Conservation (phyloP, 2,329 filamentous ascomycete genomes). For the Penicillium hordei region DNA sequence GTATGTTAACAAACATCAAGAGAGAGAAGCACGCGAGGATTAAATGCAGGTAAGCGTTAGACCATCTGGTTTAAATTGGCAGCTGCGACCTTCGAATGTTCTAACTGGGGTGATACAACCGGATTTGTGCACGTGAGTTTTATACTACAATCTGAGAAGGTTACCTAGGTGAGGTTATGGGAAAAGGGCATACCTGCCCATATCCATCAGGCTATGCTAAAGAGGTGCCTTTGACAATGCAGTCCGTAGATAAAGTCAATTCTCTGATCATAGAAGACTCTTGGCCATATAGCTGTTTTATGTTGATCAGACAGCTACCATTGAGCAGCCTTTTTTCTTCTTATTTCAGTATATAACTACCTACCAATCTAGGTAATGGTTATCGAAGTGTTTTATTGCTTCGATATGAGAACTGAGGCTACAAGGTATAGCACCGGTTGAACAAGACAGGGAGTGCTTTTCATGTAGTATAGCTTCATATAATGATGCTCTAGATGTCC, state of each 20-base stretch:
- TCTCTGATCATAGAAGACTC: background rate
- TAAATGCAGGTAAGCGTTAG: background rate
- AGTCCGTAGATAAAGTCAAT: too few relatives aligned
- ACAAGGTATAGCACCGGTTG: background rate
- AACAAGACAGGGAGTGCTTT: background rate
- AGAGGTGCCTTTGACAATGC: background rate
- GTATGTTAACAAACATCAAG: background rate
- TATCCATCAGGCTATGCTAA: background rate
- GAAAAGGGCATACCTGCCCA: background rate
- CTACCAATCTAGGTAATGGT: background rate
- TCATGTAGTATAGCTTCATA: background rate
- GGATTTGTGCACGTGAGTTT: too few relatives aligned
- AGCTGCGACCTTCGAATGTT: background rate
- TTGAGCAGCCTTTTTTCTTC: background rate
- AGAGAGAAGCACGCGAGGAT: background rate
- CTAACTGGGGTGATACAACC: background rate
- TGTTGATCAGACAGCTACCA: background rate
- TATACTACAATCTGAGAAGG: background rate
- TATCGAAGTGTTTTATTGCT: background rate
- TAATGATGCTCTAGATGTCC: background rate
- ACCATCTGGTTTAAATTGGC: background rate
- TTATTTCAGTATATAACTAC: background rate
- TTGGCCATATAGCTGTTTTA: too few relatives aligned
- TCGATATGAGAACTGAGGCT: background rate
- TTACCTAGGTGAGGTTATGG: background rate